Percentiles rank a stretch among this genome's conserved stretches.
phyloP scores from a whole-genome alignment of 495 filamentous ascomycete genomes.

The Saxophila tyrrhenica region DNA sequence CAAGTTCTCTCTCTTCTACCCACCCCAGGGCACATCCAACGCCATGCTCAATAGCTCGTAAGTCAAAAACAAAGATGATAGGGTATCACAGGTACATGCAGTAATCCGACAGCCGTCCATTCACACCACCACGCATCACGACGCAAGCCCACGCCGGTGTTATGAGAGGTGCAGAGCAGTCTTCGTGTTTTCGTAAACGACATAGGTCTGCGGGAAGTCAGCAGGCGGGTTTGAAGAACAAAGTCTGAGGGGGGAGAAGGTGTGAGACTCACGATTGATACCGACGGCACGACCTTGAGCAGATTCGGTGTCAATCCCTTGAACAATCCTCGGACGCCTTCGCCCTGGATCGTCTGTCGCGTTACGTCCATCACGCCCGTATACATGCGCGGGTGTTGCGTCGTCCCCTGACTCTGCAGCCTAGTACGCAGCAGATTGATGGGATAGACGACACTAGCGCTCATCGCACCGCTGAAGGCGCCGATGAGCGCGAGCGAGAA shows the following conservation, averaged over 20 bases:
- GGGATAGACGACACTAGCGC: slow-evolving; percentile 88
- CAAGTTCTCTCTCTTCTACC: too few relatives aligned
- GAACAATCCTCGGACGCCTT: slow-evolving; percentile 81
- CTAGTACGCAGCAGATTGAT: slow-evolving; percentile 89
- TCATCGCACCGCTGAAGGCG: slow-evolving; percentile 79
- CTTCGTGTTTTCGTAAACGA: slow-evolving; percentile 96
- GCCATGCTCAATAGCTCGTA: slow-evolving; percentile 2
- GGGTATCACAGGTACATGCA: slow-evolving; percentile 3
- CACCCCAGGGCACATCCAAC: background rate
- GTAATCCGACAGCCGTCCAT: background rate
- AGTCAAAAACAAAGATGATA: background rate
- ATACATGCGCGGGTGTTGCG: slow-evolving; percentile 83
- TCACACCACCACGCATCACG: too few relatives aligned
- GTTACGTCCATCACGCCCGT: slow-evolving; percentile 79
- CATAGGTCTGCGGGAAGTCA: slow-evolving; percentile 48
- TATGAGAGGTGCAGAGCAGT: slow-evolving; percentile 49
- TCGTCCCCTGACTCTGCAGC: slow-evolving; percentile 88
- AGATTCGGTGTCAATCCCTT: slow-evolving; percentile 93
- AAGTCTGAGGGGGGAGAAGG: background rate
- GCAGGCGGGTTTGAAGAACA: slow-evolving; percentile 5
- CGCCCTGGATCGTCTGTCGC: slow-evolving; percentile 64
- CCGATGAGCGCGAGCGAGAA: slow-evolving; percentile 74
- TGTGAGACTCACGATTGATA: slow-evolving; percentile 63
- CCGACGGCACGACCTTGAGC: slow-evolving; percentile 89
- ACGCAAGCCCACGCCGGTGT: background rate